These are phyloP conservation scores for Sarcocystis neurona DNA, from an alignment of 169 alveolate genomes.

Conservation along the genomic window DNA sequence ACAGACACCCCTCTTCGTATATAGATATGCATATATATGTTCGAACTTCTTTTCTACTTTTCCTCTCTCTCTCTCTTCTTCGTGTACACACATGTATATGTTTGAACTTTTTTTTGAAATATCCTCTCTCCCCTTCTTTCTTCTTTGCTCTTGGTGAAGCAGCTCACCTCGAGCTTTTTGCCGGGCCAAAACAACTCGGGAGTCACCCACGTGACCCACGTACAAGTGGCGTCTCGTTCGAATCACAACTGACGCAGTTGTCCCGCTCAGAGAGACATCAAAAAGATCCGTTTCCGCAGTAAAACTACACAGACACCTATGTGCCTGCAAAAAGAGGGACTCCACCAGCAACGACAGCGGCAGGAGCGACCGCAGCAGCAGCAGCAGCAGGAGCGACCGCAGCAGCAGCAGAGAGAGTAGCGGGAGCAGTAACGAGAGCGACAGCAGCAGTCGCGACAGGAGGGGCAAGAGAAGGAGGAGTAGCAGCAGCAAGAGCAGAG, in stretches of 20 bases:
- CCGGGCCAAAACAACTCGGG: conserved; percentile 70
- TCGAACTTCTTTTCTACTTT: too few relatives aligned
- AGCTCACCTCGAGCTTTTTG: neutral
- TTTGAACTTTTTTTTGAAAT: too few relatives aligned
- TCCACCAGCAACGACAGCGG: neutral
- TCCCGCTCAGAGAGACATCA: conserved; percentile 68
- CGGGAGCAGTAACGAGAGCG: neutral
- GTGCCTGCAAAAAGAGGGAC: too few relatives aligned
- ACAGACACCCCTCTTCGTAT: too few relatives aligned
- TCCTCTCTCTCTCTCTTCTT: too few relatives aligned
- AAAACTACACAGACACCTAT: neutral
- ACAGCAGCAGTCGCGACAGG: neutral
- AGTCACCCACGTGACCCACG: conserved; percentile 74
- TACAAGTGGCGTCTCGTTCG: conserved; percentile 25
- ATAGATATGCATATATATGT: too few relatives aligned
- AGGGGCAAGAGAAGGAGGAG: neutral
- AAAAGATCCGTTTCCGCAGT: conserved; percentile 8
- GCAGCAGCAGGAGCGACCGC: neutral
- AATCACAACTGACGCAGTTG: conserved; percentile 70
- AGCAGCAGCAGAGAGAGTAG: neutral
- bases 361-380: neutral
- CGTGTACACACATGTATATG: too few relatives aligned
- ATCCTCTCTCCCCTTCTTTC: too few relatives aligned
- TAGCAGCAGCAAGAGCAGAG: neutral
- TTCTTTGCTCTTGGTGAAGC: neutral